Conservation (phyloP, 2,329 filamentous ascomycete genomes). For the Gliomastix tumulicola region DNA sequence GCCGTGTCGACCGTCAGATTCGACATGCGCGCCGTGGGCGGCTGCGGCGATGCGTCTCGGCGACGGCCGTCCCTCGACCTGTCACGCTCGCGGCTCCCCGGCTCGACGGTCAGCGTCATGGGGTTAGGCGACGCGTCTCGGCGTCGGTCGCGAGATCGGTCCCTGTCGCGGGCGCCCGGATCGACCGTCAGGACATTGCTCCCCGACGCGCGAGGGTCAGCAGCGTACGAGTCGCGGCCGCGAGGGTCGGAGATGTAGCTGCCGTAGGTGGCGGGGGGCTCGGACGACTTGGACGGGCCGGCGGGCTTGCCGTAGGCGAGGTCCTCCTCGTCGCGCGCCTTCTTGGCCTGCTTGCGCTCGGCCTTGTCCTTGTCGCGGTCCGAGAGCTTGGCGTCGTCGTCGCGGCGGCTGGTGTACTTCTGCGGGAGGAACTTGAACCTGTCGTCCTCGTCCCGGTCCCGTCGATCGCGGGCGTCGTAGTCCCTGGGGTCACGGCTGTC, state of each 20-base stretch:
- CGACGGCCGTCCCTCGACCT: conserved; percentile 22
- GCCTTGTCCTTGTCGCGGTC: conserved; percentile 12
- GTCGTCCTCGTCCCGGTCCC: conserved; percentile 17
- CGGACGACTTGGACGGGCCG: conserved; percentile 12
- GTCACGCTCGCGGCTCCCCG: conserved; percentile 14
- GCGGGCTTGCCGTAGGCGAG: conserved; percentile 40
- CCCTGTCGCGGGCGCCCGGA: conserved; percentile 17
- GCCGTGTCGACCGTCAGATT: conserved; percentile 42
- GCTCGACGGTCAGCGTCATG: conserved; percentile 11
- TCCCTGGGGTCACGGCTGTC: conserved; percentile 8
- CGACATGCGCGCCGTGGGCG: conserved; percentile 43
- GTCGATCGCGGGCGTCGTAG: no score
- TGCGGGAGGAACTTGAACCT: conserved; percentile 28
- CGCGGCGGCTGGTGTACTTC: conserved; percentile 29
- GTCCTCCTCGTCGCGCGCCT: conserved; percentile 31
- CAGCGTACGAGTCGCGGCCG: conserved; percentile 13
- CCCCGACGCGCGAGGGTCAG: conserved; percentile 28
- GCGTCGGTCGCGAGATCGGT: conserved; percentile 22
- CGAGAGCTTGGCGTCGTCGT: conserved; percentile 14
- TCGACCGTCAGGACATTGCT: conserved; percentile 35
- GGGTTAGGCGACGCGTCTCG: conserved; percentile 18
- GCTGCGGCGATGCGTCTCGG: conserved; percentile 38
- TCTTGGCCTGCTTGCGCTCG: conserved; percentile 12
- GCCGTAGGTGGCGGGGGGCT: conserved; percentile 16
- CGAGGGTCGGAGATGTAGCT: conserved; percentile 15